Base-by-base conservation (phyloP, 2,329 filamentous ascomycete species). In the Phialophora verrucosa region DNA sequence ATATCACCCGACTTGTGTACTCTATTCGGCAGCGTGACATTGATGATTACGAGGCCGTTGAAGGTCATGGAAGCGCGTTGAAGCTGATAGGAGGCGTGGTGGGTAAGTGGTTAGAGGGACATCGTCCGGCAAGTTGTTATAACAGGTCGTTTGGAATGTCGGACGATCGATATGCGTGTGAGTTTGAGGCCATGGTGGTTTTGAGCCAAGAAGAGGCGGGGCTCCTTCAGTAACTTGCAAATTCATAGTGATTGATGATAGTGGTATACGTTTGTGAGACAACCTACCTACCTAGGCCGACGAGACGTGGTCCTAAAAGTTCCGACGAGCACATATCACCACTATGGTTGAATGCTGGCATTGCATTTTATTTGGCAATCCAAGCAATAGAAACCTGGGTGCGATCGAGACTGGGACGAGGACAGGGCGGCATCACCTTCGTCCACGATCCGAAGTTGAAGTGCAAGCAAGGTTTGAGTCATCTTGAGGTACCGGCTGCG, bases 111-210 rank as follows among this genome's bases (percentile, higher is more conserved):
- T 47, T 47, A 20, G 42, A 47, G 42, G 42, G 42, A 47, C 42
- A 47, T 47, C 42, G 42, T 14, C 42, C 42, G 12, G 42, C 42
- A 47, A 47, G 42, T 47, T 47, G 42, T 8, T 47, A 47, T n/a
- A 47, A 47, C 42, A 47, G 42, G 42, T 47, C 42, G 42, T 47
- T 47, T 14, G 42, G 42, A 17, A 47, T 47, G 42, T 47, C 42
- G 10, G 42, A 47, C n/a, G 42, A 47, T 47, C 42, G 42, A 47
- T 47, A 47, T 47, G 42, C 42, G 42, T 47, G 42, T 47, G 42
- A 47, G 42, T 47, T 47, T 12, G 42, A 47, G n/a, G 42, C 42
- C 1, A 29, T 54, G 50, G 50, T 29, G 50, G 50, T 54, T 59
- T 31, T 25, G 56, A 59, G 25, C 56, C 27, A 57, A 29, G 25